These are phyloP conservation scores for Alternaria triticimaculans DNA, from an alignment of 2,329 filamentous ascomycete genomes.

Conservation along the genomic window DNA sequence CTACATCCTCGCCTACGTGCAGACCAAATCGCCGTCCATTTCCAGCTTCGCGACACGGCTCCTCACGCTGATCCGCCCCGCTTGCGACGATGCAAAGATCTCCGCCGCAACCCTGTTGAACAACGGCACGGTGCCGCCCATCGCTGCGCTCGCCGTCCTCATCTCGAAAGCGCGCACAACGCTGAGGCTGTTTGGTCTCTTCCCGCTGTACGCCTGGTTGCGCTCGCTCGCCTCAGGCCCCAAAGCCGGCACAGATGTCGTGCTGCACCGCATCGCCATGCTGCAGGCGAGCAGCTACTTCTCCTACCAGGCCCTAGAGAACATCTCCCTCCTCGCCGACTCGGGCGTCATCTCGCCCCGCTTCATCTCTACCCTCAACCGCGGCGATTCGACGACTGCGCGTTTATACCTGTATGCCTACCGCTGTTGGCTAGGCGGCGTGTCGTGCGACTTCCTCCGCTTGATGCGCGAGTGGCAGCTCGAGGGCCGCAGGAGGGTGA, in stretches of 20 bases:
- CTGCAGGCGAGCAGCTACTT: conserved; percentile 53
- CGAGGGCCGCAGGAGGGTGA: conserved; percentile 43
- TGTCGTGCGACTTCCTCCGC: conserved; percentile 54
- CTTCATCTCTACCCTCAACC: conserved; percentile 47
- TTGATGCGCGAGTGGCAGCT: conserved; percentile 53
- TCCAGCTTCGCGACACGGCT: conserved; percentile 34
- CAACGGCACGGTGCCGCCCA: conserved; percentile 37
- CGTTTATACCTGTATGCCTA: conserved; percentile 52
- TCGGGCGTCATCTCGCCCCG: conserved; percentile 46
- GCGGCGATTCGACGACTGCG: conserved; percentile 42
- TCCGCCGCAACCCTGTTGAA: conserved; percentile 35
- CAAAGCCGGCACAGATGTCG: conserved; percentile 50
- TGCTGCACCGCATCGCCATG: conserved; percentile 51
- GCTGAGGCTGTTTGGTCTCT: conserved; percentile 52
- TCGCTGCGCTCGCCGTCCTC: conserved; percentile 47
- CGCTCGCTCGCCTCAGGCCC: conserved; percentile 50
- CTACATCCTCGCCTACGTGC: conserved; percentile 54
- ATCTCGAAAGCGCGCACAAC: conserved; percentile 53
- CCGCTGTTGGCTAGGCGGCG: conserved; percentile 53
- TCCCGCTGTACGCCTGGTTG: conserved; percentile 55
- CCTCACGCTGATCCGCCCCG: conserved; percentile 43
- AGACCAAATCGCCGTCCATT: conserved; percentile 48
- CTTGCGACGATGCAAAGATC: conserved; percentile 32
- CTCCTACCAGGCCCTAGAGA: conserved; percentile 54
- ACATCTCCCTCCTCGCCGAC: conserved; percentile 53